These are phyloP conservation scores for Dactylellina cionopaga DNA, from an alignment of 2,329 filamentous ascomycete species.

Conservation along the genomic window DNA sequence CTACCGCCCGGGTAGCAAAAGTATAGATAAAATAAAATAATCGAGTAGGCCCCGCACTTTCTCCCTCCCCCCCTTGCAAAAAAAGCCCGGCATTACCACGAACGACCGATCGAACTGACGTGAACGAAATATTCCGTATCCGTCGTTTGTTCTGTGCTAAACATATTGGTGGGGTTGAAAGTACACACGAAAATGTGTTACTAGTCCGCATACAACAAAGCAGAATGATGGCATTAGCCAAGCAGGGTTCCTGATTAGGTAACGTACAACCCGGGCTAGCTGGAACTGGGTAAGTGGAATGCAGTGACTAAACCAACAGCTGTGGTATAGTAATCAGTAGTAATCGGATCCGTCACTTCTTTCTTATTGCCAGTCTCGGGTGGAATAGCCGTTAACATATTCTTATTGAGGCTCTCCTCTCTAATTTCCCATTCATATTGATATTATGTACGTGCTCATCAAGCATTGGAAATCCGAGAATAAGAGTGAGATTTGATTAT, in stretches of 20 bases:
- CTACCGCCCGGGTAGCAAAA: too few species aligned
- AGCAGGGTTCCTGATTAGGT: conserved; percentile 42
- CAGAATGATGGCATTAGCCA: too few species aligned
- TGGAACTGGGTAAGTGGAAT: conserved; percentile 1
- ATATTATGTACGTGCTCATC: conserved; percentile 23
- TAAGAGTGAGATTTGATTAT: background rate
- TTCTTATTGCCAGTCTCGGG: conserved; percentile 5
- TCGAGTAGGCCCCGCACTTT: conserved; percentile 8
- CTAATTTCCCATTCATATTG: background rate
- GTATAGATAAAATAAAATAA: background rate
- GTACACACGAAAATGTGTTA: too few species aligned
- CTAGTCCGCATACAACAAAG: too few species aligned
- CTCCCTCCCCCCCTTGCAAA: background rate
- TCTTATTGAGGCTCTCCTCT: background rate
- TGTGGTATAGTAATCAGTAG: conserved; percentile 51
- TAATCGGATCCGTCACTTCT: conserved; percentile 19
- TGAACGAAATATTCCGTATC: background rate
- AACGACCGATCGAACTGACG: too few species aligned
- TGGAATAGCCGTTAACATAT: conserved; percentile 10
- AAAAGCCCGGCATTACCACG: too few species aligned
- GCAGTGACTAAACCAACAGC: conserved; percentile 46
- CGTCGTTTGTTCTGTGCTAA: background rate
- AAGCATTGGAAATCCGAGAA: conserved; percentile 52
- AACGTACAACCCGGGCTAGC: too few species aligned
- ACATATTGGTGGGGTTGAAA: conserved; percentile 2